These are phyloP conservation scores for Agapanthus africanus DNA, from an alignment of 106 monocot genomes.

Conservation along the genomic window DNA sequence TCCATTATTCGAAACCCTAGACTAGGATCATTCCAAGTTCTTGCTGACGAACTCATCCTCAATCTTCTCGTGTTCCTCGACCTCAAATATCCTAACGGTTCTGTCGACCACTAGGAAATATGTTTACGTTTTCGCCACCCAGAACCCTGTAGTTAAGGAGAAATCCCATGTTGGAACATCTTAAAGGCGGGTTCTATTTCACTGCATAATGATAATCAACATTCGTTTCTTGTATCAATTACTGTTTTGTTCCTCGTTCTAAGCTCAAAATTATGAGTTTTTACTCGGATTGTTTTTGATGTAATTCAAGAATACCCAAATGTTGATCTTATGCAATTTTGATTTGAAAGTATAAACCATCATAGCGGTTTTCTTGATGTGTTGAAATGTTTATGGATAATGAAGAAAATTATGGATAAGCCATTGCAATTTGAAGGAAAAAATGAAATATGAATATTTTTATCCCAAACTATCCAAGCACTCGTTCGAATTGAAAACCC, in stretches of 20 bases:
- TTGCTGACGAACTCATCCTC: slow-evolving; percentile 80
- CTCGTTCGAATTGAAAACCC: too few species aligned
- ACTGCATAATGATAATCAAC: slow-evolving; percentile 60
- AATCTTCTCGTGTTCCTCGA: slow-evolving; percentile 61
- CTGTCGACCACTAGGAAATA: slow-evolving; percentile 55
- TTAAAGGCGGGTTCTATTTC: slow-evolving; percentile 53
- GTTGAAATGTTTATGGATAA: too few species aligned
- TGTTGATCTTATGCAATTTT: too few species aligned
- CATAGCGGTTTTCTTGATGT: too few species aligned
- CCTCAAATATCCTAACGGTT: slow-evolving; percentile 36
- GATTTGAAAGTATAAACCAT: too few species aligned
- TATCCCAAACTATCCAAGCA: too few species aligned
- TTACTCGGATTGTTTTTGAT: slow-evolving; percentile 95
- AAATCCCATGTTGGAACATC: slow-evolving; percentile 43
- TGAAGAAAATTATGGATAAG: too few species aligned
- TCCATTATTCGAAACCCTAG: slow-evolving; percentile 69
- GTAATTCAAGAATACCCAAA: too few species aligned
- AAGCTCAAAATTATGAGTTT: slow-evolving; percentile 40
- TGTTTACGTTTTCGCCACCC: slow-evolving; percentile 74
- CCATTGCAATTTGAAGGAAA: too few species aligned
- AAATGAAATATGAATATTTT: too few species aligned
- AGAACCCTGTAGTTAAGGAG: slow-evolving; percentile 93
- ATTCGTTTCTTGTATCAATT: slow-evolving; percentile 24
- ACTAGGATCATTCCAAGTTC: slow-evolving; percentile 52
- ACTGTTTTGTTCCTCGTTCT: background rate